Conservation (phyloP, 306 rosid genomes). For the Argentina anserina region DNA sequence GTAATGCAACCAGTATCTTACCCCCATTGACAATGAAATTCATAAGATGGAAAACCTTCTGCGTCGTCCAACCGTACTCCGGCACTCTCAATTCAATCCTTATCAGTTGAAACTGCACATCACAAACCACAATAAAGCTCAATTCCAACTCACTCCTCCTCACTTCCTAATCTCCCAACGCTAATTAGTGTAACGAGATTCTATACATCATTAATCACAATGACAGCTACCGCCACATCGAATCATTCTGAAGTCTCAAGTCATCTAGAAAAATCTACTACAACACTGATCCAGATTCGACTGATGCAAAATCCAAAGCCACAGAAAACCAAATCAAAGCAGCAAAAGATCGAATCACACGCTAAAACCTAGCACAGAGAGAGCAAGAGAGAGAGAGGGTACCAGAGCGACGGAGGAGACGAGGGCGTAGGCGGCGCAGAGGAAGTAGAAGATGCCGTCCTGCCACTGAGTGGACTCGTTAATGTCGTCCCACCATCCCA, state of each 20-base stretch:
- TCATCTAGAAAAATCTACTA: background rate
- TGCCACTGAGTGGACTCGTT: conserved; percentile 51
- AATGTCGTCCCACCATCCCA: conserved; percentile 62
- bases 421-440: conserved; percentile 71
- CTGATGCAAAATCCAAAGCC: background rate
- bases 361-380: background rate
- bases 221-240: background rate
- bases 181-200: background rate
- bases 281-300: background rate
- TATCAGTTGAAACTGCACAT: conserved; percentile 65
- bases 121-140: background rate
- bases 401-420: conserved; percentile 84
- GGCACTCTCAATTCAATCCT: conserved; percentile 97
- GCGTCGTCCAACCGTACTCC: conserved; percentile 95
- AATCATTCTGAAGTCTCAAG: background rate
- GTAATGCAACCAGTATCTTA: conserved; percentile 12
- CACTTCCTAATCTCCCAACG: background rate
- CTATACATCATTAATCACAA: background rate
- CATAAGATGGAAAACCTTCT: conserved; percentile 95
- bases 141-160: background rate
- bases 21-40: conserved; percentile 94
- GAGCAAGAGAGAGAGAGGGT: background rate
- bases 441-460: conserved; percentile 57
- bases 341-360: background rate
- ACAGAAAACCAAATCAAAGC: background rate